Evolutionary conservation across 345 rosid species (phyloP), one percentile per base, ranked within the genome.

Genomic region (Turnera subulata): DNA sequence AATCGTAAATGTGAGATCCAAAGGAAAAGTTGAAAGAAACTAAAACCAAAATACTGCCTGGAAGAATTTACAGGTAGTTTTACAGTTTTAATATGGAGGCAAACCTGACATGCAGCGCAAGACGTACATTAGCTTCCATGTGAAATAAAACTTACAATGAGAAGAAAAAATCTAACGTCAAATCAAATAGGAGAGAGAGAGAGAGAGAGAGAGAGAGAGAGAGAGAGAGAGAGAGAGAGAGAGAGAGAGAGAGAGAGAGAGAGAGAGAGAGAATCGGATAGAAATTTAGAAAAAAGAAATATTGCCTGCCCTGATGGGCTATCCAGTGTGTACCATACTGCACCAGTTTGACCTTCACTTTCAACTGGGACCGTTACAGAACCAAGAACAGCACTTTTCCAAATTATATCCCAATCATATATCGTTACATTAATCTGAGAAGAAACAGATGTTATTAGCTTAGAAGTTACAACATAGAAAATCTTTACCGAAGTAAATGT

Each of bases 401-500:
- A 93, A 67, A 93, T 85, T 62, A 93, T 89, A 74, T 93, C 99
- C 99, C 99, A 93, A 61, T 93, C 99, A 78, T 89, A 89, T 78
- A 93, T 90, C 38, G 97, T 87, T 53, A 89, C 94, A 66, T 73
- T 85, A 63, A 93, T 93, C 99, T 93, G 85, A 6, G 53, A 18
- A 53, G 37, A 25, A 37, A 35, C 40, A 55, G 15, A 50, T n/a
- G 13, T 45, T 16, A 50, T 58, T 51, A 63, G 45, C 47, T 39
- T 42, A 22, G 48, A 4, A 17, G n/a, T 6, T 6, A 6, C 4
- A 42, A 52, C 26, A 61, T 22, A 32, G 40, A 23, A 13, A 17
- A 2, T 44, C 21, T 16, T 44, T 44, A 16, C n/a, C n/a, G 47
- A 15, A 15, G 10, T 5, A 44, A 44, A 44, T 44, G 16, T 8